Percentiles rank a stretch among this genome's conserved stretches.
Evolutionary conservation across 768 basidiomycete genomes (phyloP).

Genomic region (Mycena metata): DNA sequence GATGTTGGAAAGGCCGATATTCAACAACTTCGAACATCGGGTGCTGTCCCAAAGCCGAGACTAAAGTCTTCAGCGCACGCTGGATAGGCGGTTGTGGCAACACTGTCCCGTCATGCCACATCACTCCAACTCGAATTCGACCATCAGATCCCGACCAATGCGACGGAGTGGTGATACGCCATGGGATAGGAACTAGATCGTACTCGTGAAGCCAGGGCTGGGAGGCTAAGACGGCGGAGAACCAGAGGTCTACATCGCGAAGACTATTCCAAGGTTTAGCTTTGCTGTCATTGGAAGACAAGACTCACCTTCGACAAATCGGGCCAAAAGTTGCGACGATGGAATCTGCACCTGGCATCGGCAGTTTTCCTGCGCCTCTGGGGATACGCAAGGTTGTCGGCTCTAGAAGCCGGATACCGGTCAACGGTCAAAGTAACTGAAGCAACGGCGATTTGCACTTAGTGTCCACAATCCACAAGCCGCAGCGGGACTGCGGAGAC

Average conservation of each 20-base stretch:
- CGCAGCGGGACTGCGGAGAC: slow-evolving; percentile 47
- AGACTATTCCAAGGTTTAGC: slow-evolving; percentile 37
- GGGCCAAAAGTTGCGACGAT: slow-evolving; percentile 71
- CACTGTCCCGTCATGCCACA: slow-evolving; percentile 54
- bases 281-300: neutral
- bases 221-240: slow-evolving; percentile 45
- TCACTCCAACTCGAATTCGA: slow-evolving; percentile 46
- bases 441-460: slow-evolving; percentile 5
- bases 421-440: neutral
- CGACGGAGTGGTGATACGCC: slow-evolving; percentile 27
- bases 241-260: slow-evolving; percentile 49
- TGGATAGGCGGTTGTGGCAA: slow-evolving; percentile 55
- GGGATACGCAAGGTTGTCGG: slow-evolving; percentile 58
- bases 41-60: slow-evolving; percentile 54
- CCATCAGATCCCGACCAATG: slow-evolving; percentile 42
- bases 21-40: slow-evolving; percentile 51
- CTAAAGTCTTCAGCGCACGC: slow-evolving; percentile 54
- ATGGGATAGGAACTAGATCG: slow-evolving; percentile 46
- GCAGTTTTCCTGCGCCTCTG: slow-evolving; percentile 54
- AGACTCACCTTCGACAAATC: slow-evolving; percentile 56
- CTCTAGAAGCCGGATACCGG: slow-evolving; percentile 9
- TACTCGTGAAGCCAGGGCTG: slow-evolving; percentile 59
- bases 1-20: slow-evolving; percentile 52
- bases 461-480: slow-evolving; percentile 37
- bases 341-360: slow-evolving; percentile 63